phyloP scores from a whole-genome alignment of 2,329 filamentous ascomycete species.

The Lachnellula cervina region DNA sequence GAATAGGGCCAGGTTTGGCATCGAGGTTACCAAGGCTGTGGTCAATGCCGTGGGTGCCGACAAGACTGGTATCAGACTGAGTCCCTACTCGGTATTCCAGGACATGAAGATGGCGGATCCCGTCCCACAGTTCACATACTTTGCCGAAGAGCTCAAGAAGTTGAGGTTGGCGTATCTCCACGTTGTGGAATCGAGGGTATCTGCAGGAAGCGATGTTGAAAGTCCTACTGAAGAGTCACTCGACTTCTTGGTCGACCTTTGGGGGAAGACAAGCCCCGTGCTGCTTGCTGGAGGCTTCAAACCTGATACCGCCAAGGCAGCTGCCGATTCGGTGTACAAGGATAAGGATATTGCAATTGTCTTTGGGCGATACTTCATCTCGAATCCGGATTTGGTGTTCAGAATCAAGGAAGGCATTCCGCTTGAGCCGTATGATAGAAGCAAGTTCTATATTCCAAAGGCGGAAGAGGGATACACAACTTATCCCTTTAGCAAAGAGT shows the following conservation, averaged over 20 bases:
- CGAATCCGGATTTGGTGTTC: constrained; percentile 39
- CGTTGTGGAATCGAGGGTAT: constrained; percentile 49
- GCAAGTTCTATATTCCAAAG: constrained; percentile 12
- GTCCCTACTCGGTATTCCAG: constrained; percentile 55
- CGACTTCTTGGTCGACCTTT: constrained; percentile 4
- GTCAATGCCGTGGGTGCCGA: constrained; percentile 39
- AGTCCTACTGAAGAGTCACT: constrained; percentile 31
- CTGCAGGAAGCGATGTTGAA: constrained; percentile 47
- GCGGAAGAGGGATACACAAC: neutral
- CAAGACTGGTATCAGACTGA: constrained; percentile 50
- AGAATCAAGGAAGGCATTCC: constrained; percentile 4
- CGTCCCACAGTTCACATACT: constrained; percentile 38
- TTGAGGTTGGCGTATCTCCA: constrained; percentile 44
- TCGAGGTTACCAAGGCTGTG: constrained; percentile 47
- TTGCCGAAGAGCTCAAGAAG: constrained; percentile 37
- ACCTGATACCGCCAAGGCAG: neutral
- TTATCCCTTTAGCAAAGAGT: neutral
- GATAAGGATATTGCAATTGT: constrained; percentile 6
- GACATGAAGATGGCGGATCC: constrained; percentile 38
- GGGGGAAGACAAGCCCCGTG: constrained; percentile 1
- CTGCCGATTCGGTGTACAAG: constrained; percentile 23
- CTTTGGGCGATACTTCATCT: constrained; percentile 35
- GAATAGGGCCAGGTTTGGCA: constrained; percentile 38
- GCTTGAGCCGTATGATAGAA: constrained; percentile 6
- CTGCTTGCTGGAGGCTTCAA: constrained; percentile 8